Evolutionary conservation across 108 stramenopile species (phyloP), one percentile per base, ranked within the genome.

Genomic region (Parietichytrium sp.): DNA sequence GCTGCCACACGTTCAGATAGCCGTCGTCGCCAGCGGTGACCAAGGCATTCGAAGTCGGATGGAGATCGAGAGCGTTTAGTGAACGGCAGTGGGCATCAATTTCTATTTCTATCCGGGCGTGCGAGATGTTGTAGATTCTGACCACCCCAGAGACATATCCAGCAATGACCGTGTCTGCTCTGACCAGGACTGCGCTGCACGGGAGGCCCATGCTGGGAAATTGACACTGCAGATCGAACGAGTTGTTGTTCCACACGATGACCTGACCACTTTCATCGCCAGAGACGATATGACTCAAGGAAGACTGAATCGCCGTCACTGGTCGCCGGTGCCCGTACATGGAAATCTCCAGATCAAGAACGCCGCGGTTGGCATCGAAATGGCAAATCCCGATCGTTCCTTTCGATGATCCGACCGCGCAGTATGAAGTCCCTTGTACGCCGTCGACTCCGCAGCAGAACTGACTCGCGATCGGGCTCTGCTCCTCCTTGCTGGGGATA

Each of bases 151-250:
- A 42, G 15, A 72, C 55, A 18, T 16, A 72, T 13, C 36, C 55
- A 23, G 55, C 55, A 42, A 72, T 18, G 55, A 72, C 29, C 4
- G 12, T 7, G 38, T 31, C 55, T 7, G 55, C 55, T 4, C 55
- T 30, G 18, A 72, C 42, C 38, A 42, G 36, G 7, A 72, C 55
- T 8, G 36, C 42, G 55, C 55, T 42, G 18, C 55, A 72, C 15
- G 55, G 55, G 6, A 23, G 36, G 12, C 55, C 55, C 4, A 72
- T 72, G 55, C 55, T 72, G 7, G 55, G 55, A 23, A 72, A 72
- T 18, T 31, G 4, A 38, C 55, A 72, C 13, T 72, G 55, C 18
- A 42, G 36, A 12, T 27, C 55, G n/a, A 72, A 18, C 29, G 1
- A 18, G 12, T 8, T 23, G 18, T 30, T 38, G 13, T 7, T 31